Evolutionary conservation across 1,284 basidiomycete species (phyloP), one percentile per base, ranked within the genome.

Genomic region (Cutaneotrichosporon daszewskae): DNA sequence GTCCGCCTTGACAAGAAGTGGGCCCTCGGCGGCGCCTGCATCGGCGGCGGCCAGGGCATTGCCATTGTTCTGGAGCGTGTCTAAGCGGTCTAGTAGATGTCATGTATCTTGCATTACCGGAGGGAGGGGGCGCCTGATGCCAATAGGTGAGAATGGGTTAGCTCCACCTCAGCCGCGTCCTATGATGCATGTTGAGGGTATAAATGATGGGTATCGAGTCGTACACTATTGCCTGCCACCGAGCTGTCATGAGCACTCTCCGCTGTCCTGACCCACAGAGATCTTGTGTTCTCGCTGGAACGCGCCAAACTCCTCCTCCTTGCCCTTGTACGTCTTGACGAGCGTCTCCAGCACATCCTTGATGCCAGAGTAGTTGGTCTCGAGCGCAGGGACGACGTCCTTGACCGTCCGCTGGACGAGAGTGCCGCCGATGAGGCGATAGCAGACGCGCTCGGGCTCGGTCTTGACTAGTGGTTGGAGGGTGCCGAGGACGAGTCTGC

Each of bases 331-430:
- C 68, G 88, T 87, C 53, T 84, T 82, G 23, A 84, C 75, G 44
- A 95, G 76, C 38, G 73, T 83, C 32, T 80, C 68, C 37, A 94
- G 76, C 17, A 87, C 85, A 50, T 83, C 83, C 56, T 79, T 80
- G 55, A 95, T 91, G 83, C 88, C 87, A 58, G 87, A 80, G 42
- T 80, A 78, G 62, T 91, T 94, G 13, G 83, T 87, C 68, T 87
- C 80, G 32, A 96, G 72, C 18, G 86, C 83, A 31, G 94, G 94
- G 25, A 90, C 82, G 25, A 98, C 90, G 59, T 98, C 95, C 64
- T 86, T 84, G 34, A 98, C 95, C 0, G 90, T 97, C 36, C 92
- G 79, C 69, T 98, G 91, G 20, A 97, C 92, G 9, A 99, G 79
- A 3, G 96, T 84, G 23, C 94, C 95, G 11, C 95, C 95, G 50